Conservation (phyloP, 2,329 filamentous ascomycete species). For the Pezicula radicicola region DNA sequence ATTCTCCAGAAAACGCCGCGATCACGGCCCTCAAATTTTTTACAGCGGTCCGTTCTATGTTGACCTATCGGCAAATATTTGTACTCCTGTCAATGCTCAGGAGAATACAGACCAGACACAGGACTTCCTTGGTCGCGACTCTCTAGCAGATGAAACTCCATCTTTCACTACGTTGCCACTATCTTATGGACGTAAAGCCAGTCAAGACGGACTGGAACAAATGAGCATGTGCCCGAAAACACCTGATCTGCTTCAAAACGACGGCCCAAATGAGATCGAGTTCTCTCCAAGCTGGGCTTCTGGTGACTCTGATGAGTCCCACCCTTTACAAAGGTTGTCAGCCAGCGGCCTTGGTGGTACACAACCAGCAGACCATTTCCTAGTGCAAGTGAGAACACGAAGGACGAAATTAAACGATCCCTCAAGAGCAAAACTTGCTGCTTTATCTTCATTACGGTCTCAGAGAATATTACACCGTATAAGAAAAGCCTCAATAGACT, state of each 20-base stretch:
- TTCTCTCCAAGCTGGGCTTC: slow-evolving; percentile 31
- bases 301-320: slow-evolving; percentile 4
- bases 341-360: slow-evolving; percentile 58
- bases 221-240: slow-evolving; percentile 16
- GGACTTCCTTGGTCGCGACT: slow-evolving; percentile 14
- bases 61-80: slow-evolving; percentile 69
- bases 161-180: slow-evolving; percentile 40
- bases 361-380: slow-evolving; percentile 62
- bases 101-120: slow-evolving; percentile 35
- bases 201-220: slow-evolving; percentile 12
- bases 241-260: slow-evolving; percentile 16
- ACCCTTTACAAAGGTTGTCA: slow-evolving; percentile 38
- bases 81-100: slow-evolving; percentile 44
- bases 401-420: slow-evolving; percentile 11
- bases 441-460: slow-evolving; percentile 8
- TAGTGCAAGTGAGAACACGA: slow-evolving; percentile 44
- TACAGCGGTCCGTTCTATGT: slow-evolving; percentile 82
- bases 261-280: slow-evolving; percentile 22
- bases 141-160: slow-evolving; percentile 12
- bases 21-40: slow-evolving; percentile 77
- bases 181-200: slow-evolving; percentile 38
- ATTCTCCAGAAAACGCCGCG: slow-evolving; percentile 42
- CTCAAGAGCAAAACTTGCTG: slow-evolving; percentile 6
- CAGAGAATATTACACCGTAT: slow-evolving; percentile 15
- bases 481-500: slow-evolving; percentile 12